Evolutionary conservation across 2,329 filamentous ascomycete genomes (phyloP).

Genomic region (Epichloe brachyelytri): DNA sequence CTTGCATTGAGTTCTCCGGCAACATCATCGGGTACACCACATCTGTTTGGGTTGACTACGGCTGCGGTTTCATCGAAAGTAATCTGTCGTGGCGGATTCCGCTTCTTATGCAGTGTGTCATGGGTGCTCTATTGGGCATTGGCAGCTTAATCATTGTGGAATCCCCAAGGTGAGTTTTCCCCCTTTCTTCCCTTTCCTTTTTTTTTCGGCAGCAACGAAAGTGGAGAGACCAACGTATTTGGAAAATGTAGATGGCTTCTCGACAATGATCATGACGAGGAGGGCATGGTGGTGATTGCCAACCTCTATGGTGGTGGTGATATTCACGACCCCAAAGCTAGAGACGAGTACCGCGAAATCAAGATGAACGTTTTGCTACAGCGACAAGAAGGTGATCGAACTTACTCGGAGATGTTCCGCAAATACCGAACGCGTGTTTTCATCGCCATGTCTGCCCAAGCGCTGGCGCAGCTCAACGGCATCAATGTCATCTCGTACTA

Average conservation of each 20-base stretch:
- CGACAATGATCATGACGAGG: slow-evolving; percentile 95
- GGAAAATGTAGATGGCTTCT: slow-evolving; percentile 64
- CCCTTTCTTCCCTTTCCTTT: background rate
- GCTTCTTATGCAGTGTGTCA: slow-evolving; percentile 82
- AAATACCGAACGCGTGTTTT: slow-evolving; percentile 86
- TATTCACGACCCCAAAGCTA: slow-evolving; percentile 82
- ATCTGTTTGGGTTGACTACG: slow-evolving; percentile 98
- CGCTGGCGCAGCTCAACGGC: slow-evolving; percentile 88
- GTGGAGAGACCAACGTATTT: background rate
- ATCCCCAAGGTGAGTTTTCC: slow-evolving; percentile 65
- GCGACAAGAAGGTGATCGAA: slow-evolving; percentile 87
- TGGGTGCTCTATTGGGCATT: slow-evolving; percentile 74
- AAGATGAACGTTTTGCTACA: slow-evolving; percentile 94
- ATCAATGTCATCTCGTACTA: slow-evolving; percentile 99
- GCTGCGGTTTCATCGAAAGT: slow-evolving; percentile 78
- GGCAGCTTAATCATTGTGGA: slow-evolving; percentile 92
- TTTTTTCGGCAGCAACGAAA: background rate
- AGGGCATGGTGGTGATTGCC: slow-evolving; percentile 95
- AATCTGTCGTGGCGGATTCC: slow-evolving; percentile 86
- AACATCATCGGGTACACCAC: slow-evolving; percentile 94
- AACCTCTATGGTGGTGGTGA: slow-evolving; percentile 94
- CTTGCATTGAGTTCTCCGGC: slow-evolving; percentile 95
- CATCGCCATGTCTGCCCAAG: slow-evolving; percentile 97
- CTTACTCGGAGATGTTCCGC: slow-evolving; percentile 88
- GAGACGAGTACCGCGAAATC: slow-evolving; percentile 95